Base-by-base conservation (phyloP, 176 grass and related monocot genomes). In the Hsuehochloa calcarea region DNA sequence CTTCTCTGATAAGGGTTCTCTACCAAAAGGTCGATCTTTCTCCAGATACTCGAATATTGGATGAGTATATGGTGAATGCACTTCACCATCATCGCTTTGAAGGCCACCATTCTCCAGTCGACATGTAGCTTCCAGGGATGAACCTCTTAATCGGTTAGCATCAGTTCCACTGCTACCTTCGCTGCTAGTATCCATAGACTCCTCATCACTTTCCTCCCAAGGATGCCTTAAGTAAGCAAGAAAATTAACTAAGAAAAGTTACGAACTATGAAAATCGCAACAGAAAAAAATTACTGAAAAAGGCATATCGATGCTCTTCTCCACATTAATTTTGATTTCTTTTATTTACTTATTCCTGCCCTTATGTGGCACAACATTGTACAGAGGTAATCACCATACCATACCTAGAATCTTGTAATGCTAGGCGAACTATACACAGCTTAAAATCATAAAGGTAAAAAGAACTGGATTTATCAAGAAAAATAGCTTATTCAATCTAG, bases 1-100 rank as follows among this genome's bases (percentile, higher is more conserved):
- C 92, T 97, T 97, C 77, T 97, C 91, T 80, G 95, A 88, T 80
- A 97, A 92, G 49, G 95, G 92, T 85, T 95, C 91, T 93, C 92
- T 90, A 77, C 85, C 88, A 93, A 92, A 95, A 63, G 95, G 95
- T 61, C 85, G 75, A 79, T 95, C 90, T n/a, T 76, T 89, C 82
- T 94, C 93, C 4, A 98, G 83, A 83, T 95, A 97, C 83, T 98
- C 87, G 1, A 92, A 98, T 81, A 89, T 68, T 65, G 89, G 93
- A 81, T 74, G 58, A 77, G 72, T 78, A 14, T 72, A 78, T 38
- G 84, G 89, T 43, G 65, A 82, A 55, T 82, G 90, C 65, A 77
- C 84, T 80, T 75, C 83, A 67, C 72, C 76, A 68, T 88, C 90
- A 25, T 92, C 87, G 70, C 68, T 90, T 70, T 82, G 70, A 76